Conservation (phyloP, 1,139 yeast species). For the Chernovozyma aurita region DNA sequence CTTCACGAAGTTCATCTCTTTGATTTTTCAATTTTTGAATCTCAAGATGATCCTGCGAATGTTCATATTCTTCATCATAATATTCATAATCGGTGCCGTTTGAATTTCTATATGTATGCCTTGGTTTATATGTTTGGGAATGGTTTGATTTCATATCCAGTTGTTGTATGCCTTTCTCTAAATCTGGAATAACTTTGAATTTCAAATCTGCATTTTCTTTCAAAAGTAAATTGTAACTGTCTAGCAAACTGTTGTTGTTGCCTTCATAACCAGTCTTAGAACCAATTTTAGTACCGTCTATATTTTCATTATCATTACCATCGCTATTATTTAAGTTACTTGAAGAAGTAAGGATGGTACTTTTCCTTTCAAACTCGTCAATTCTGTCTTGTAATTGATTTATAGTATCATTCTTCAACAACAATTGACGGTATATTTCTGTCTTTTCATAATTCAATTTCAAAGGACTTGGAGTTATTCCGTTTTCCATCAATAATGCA, state of each 20-base stretch:
- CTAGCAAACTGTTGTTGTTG: conserved; percentile 18
- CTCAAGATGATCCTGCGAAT: conserved; percentile 26
- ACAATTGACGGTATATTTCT: conserved; percentile 43
- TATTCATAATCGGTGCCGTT: conserved; percentile 1
- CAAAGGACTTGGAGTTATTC: conserved; percentile 49
- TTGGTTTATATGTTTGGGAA: conserved; percentile 8
- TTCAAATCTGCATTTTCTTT: conserved; percentile 43
- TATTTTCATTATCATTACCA: conserved; percentile 13
- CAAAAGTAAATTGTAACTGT: conserved; percentile 35
- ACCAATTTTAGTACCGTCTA: conserved; percentile 1
- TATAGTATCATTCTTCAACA: conserved; percentile 44
- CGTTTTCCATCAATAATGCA: conserved; percentile 51
- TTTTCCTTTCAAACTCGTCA: conserved; percentile 23
- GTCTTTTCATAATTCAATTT: conserved; percentile 57
- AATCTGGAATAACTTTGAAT: conserved; percentile 35
- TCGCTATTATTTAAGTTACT: conserved; percentile 5
- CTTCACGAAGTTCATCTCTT: conserved; percentile 57
- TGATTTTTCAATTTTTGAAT: conserved; percentile 42
- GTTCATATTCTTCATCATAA: conserved; percentile 16
- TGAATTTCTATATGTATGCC: conserved; percentile 1
- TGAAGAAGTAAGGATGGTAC: not conserved
- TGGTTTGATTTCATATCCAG: conserved; percentile 16
- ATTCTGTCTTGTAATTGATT: conserved; percentile 40
- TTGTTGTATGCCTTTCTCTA: conserved; percentile 30
- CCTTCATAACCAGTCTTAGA: not conserved